Percentiles rank a stretch among this genome's conserved stretches.
Evolutionary conservation across 306 rosid genomes (phyloP).

Genomic region (Dalbergia cochinchinensis): DNA sequence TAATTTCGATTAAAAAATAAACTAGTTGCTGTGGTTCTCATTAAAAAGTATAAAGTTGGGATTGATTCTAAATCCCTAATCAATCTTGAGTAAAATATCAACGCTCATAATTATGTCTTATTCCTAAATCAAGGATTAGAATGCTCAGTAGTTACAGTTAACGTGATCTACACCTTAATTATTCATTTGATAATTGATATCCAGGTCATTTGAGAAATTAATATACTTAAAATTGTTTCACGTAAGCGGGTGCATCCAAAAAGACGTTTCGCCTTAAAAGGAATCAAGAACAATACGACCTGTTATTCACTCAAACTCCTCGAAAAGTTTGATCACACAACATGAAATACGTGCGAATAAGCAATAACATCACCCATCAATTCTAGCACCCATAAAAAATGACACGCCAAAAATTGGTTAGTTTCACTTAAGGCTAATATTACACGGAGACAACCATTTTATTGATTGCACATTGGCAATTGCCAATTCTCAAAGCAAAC

Average conservation of each 20-base stretch:
- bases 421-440: slow-evolving; percentile 18
- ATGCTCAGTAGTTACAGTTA: neutral
- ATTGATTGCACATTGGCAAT: neutral
- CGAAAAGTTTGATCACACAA: neutral
- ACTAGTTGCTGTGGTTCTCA: too few relatives aligned
- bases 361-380: neutral
- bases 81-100: neutral
- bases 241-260: too few relatives aligned
- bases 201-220: too few relatives aligned
- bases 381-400: neutral
- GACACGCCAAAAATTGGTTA: neutral
- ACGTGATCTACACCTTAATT: neutral
- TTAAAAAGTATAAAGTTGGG: too few relatives aligned
- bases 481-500: slow-evolving; percentile 40
- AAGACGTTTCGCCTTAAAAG: too few relatives aligned
- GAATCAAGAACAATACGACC: too few relatives aligned
- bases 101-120: neutral
- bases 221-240: too few relatives aligned
- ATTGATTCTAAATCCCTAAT: too few relatives aligned
- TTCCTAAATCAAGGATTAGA: neutral
- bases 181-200: too few relatives aligned
- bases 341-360: neutral
- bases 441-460: neutral
- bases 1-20: too few relatives aligned
- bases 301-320: too few relatives aligned